Conservation (phyloP, 805 yeast genomes). For the Metschnikowia aberdeeniae region DNA sequence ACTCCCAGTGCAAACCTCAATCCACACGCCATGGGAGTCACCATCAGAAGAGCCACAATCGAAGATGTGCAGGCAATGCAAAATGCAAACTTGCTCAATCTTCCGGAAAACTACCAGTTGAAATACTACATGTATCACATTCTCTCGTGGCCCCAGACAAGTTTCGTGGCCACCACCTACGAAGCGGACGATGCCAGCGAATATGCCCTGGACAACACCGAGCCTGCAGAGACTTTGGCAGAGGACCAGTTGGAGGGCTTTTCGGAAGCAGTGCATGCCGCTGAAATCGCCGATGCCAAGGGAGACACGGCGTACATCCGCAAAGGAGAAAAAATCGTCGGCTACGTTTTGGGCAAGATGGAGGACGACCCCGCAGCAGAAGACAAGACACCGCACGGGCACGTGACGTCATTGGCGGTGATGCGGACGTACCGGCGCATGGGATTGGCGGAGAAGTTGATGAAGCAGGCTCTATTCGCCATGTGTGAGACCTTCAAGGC, state of each 20-base stretch:
- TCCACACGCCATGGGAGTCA: constrained; percentile 59
- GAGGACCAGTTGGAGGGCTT: constrained; percentile 4
- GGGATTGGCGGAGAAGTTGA: constrained; percentile 89
- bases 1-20: not conserved
- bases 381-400: constrained; percentile 82
- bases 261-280: not conserved
- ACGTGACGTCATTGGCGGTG: constrained; percentile 88
- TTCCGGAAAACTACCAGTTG: constrained; percentile 91
- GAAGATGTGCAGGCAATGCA: constrained; percentile 92
- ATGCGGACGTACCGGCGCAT: constrained; percentile 93
- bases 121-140: constrained; percentile 93
- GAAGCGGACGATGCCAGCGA: constrained; percentile 34
- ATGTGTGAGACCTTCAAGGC: constrained; percentile 79
- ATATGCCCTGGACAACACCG: too few species aligned
- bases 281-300: constrained; percentile 38
- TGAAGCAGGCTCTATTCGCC: constrained; percentile 80
- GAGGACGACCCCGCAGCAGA: constrained; percentile 85
- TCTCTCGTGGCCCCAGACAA: constrained; percentile 95
- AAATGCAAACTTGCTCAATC: constrained; percentile 83
- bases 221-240: not conserved
- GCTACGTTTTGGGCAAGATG: constrained; percentile 94
- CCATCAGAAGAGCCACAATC: constrained; percentile 83
- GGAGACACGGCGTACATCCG: constrained; percentile 63
- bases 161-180: constrained; percentile 87
- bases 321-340: constrained; percentile 80